Evolutionary conservation across 2,329 filamentous ascomycete species (phyloP), one percentile per base, ranked within the genome.

Genomic region (Clarireedia sp.): DNA sequence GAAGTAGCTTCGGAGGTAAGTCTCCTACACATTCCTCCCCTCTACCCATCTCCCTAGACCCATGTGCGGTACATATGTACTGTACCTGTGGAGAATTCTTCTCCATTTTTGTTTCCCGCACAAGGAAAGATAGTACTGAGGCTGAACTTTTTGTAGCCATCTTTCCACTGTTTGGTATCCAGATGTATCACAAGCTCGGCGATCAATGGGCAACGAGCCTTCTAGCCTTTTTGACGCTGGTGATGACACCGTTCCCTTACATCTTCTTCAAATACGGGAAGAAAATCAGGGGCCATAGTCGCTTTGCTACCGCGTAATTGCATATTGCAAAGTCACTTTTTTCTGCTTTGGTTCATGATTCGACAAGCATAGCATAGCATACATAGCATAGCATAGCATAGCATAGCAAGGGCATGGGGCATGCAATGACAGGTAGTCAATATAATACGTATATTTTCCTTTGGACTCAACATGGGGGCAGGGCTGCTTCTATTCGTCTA

Each of bases 141-240:
- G 57, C 59, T 64, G 57, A 65, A 38, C 41, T 26, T 46, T 40
- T 29, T 17, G 26, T 50, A 82, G 89, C 89, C 51, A 80, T 82
- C 3, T 91, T 91, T 63, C 87, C 87, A 14, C 73, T 90, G 2
- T 90, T 91, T 68, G 86, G 86, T 16, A 78, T 81, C 26, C 85
- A 84, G 61, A 82, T 91, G 83, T 92, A 90, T 66, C 68, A 79
- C 8, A 76, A 72, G 24, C 74, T 91, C 23, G 87, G 87, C 16
- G 80, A 85, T 57, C 81, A 85, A 59, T 90, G 87, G 87, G 83
- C 81, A 7, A 79, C 81, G 1, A 80, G 74, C 41, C 67, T 86
- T 43, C 69, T 86, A 45, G 83, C 76, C 2, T 86, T 86, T 60
- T 64, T 86, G 51, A 79, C 81, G 1, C 64, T 86, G 3, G 75